phyloP scores from a whole-genome alignment of 2,329 filamentous ascomycete genomes.

The Sporothrix variecibatus region DNA sequence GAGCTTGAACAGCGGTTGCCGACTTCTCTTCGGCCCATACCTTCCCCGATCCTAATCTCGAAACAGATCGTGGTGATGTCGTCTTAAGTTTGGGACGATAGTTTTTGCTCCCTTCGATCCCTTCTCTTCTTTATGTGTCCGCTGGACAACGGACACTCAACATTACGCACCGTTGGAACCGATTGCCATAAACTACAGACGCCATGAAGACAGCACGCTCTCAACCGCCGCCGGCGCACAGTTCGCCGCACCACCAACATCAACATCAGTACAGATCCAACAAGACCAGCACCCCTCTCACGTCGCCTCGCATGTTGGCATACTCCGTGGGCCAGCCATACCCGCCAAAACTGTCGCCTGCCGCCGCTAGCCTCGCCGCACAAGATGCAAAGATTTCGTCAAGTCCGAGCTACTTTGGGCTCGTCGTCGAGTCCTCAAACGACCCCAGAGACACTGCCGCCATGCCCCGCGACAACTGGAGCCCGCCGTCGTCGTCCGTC shows the following conservation, averaged over 20 bases:
- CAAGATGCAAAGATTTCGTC: constrained; percentile 48
- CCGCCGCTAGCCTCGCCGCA: constrained; percentile 43
- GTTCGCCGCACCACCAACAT: constrained; percentile 40
- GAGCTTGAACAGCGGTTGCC: background rate
- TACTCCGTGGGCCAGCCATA: constrained; percentile 58
- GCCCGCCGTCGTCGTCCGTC: constrained; percentile 66
- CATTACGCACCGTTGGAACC: background rate
- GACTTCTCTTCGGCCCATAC: background rate
- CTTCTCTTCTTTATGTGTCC: background rate
- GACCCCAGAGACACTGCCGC: constrained; percentile 65
- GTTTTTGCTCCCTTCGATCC: background rate
- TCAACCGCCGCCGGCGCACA: constrained; percentile 44
- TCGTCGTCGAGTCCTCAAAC: constrained; percentile 62
- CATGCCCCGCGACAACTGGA: constrained; percentile 72
- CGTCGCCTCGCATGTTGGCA: constrained; percentile 52
- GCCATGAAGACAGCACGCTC: constrained; percentile 51
- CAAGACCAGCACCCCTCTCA: constrained; percentile 53
- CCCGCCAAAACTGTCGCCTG: constrained; percentile 56
- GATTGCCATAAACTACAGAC: constrained; percentile 28
- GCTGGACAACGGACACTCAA: background rate
- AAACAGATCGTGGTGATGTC: background rate
- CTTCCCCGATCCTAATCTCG: background rate
- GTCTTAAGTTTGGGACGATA: background rate
- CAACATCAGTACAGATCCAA: constrained; percentile 44
- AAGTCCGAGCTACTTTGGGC: constrained; percentile 87